Base-by-base conservation (phyloP, 2,329 filamentous ascomycete species). In the Aureobasidium sp. region DNA sequence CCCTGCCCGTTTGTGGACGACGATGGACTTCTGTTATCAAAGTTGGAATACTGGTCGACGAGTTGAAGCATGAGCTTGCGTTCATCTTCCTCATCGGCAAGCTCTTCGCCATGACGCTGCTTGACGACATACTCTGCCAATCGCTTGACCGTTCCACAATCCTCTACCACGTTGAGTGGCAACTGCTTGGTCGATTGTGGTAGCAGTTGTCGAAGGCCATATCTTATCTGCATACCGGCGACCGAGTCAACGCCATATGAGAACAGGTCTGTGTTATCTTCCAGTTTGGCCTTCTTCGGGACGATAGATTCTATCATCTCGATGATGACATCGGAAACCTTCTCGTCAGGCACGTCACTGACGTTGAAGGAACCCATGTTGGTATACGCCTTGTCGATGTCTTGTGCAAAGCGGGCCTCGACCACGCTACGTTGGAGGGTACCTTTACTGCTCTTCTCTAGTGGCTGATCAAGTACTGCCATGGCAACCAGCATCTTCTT, bases 381-480 rank as follows among this genome's bases (percentile, higher is more conserved):
- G 8, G 36, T 50, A 44, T 85, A 86, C 0, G 78, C 76, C 1
- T 65, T 53, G 9, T 79, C 72, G 26, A 87, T 85, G 0, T 74
- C 63, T 0, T 72, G 62, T 1, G 71, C 68, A 66, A 82, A 87
- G 8, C 72, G 72, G 47, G 78, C 74, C 63, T 85, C 82, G 0
- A 80, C 82, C 51, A 76, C 75, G 13, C 71, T 73, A 27, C 84
- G 75, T 17, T 87, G 71, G 1, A 84, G 73, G 0, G 83, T 85
- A 0, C 85, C 85, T 70, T 88, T 88, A 65, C 83, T 87, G 64
- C 82, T 87, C 70, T 84, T 87, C 62, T 81, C 77, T 0, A 86
- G 71, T 15, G 70, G 68, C 0, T 72, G 65, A 0, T 69, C 66
- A 9, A 69, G 65, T 8, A 73, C 63, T 0, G 74, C 68, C 46